phyloP scores from a whole-genome alignment of 495 filamentous ascomycete genomes.

The Aspergillus funiculosus region DNA sequence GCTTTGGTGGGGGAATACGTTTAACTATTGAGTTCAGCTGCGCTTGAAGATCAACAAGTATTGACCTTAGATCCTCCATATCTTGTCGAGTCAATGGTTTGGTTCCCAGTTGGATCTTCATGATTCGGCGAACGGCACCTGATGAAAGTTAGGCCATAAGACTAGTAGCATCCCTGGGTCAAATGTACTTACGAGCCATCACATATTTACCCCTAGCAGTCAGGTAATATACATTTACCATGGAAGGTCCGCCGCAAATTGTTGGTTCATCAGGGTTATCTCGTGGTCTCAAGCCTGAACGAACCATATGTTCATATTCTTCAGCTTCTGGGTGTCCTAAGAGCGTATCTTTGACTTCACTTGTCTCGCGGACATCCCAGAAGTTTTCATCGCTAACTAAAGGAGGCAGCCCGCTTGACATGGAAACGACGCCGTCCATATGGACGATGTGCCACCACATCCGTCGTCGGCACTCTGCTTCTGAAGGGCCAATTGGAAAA shows the following conservation, averaged over 20 bases:
- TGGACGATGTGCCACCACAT: constrained; percentile 72
- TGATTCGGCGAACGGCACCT: constrained; percentile 42
- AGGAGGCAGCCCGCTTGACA: constrained; percentile 44
- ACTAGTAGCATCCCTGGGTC: background rate
- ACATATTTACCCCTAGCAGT: constrained; percentile 42
- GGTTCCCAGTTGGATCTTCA: constrained; percentile 43
- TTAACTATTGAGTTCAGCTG: constrained; percentile 40
- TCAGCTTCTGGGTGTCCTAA: constrained; percentile 38
- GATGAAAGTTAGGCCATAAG: constrained; percentile 10
- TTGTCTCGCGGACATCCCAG: constrained; percentile 43
- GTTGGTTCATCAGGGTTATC: constrained; percentile 44
- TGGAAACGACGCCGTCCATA: constrained; percentile 51
- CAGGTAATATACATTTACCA: constrained; percentile 46
- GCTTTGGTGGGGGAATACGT: constrained; percentile 32
- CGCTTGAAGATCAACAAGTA: constrained; percentile 41
- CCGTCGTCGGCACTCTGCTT: constrained; percentile 62
- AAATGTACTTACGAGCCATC: constrained; percentile 39
- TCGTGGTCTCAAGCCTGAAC: constrained; percentile 27
- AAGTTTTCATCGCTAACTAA: constrained; percentile 42
- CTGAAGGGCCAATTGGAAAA: constrained; percentile 58
- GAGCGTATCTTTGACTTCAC: constrained; percentile 43
- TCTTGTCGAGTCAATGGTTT: constrained; percentile 39
- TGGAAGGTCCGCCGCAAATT: constrained; percentile 40
- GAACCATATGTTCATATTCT: constrained; percentile 32
- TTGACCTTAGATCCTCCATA: constrained; percentile 42